Percentiles rank a stretch among this genome's conserved stretches.
These are phyloP conservation scores for Ganoderma multipileum DNA, from an alignment of 1,284 basidiomycete species.

Conservation along the genomic window DNA sequence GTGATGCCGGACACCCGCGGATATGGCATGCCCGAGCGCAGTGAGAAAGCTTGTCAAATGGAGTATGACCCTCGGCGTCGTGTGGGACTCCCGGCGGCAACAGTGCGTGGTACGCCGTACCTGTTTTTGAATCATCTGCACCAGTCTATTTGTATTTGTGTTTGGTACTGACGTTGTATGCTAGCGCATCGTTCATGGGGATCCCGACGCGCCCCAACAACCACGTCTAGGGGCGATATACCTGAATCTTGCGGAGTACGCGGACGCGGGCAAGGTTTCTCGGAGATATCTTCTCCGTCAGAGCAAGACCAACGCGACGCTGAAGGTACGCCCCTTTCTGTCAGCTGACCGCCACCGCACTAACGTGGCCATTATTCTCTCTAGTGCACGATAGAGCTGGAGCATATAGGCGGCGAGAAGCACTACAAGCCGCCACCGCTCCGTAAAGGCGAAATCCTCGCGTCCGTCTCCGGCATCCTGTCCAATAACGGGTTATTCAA, in stretches of 20 bases:
- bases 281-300: constrained; percentile 76
- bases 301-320: constrained; percentile 81
- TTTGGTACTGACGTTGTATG: constrained; percentile 12
- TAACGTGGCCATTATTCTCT: not conserved
- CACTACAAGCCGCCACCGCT: constrained; percentile 71
- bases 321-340: constrained; percentile 53
- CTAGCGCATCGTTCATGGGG: constrained; percentile 57
- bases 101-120: constrained; percentile 1
- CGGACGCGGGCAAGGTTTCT: constrained; percentile 65
- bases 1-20: not conserved
- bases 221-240: constrained; percentile 70
- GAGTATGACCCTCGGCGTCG: not conserved
- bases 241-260: constrained; percentile 82
- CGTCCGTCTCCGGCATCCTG: constrained; percentile 66
- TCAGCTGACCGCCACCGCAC: not conserved
- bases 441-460: constrained; percentile 73
- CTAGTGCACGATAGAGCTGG: constrained; percentile 68
- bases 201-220: constrained; percentile 57
- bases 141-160: not conserved
- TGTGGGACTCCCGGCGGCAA: not conserved
- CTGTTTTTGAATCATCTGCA: not conserved
- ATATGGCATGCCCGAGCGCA: constrained; percentile 9
- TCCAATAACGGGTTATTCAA: constrained; percentile 59
- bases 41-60: not conserved
- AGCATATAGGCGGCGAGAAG: constrained; percentile 62